phyloP scores from a whole-genome alignment of 108 stramenopile species.

The Cyclotella cryptica region DNA sequence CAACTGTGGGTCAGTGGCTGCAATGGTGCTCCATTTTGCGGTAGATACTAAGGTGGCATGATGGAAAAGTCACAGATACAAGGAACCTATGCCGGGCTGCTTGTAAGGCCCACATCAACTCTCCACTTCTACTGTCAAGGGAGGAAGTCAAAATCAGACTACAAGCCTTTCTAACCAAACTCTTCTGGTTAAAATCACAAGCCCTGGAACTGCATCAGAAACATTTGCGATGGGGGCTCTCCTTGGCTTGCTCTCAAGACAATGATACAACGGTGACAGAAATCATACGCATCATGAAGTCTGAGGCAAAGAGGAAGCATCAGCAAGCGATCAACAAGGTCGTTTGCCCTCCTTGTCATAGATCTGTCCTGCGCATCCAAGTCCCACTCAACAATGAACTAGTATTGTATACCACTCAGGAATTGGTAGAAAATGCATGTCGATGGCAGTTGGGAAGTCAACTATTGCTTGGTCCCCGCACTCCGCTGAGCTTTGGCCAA shows the following conservation, averaged over 20 bases:
- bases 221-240: background rate
- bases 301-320: background rate
- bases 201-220: constrained; percentile 6
- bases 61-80: constrained; percentile 16
- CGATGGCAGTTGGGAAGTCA: background rate
- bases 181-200: too few relatives aligned
- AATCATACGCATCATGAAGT: background rate
- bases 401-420: background rate
- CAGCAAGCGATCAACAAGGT: too few relatives aligned
- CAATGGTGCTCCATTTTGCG: too few relatives aligned
- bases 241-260: background rate
- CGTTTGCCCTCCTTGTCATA: background rate
- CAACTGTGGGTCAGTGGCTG: too few relatives aligned
- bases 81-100: background rate
- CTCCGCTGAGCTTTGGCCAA: constrained; percentile 6
- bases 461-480: too few relatives aligned
- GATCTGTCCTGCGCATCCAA: background rate
- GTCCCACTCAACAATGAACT: background rate
- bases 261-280: background rate
- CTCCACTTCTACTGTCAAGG: background rate
- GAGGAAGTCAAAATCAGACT: background rate
- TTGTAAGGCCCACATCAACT: background rate
- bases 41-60: background rate
- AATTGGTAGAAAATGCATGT: background rate
- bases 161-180: background rate